Evolutionary conservation across 106 monocot species (phyloP).

Genomic region (Iris macrosiphon): DNA sequence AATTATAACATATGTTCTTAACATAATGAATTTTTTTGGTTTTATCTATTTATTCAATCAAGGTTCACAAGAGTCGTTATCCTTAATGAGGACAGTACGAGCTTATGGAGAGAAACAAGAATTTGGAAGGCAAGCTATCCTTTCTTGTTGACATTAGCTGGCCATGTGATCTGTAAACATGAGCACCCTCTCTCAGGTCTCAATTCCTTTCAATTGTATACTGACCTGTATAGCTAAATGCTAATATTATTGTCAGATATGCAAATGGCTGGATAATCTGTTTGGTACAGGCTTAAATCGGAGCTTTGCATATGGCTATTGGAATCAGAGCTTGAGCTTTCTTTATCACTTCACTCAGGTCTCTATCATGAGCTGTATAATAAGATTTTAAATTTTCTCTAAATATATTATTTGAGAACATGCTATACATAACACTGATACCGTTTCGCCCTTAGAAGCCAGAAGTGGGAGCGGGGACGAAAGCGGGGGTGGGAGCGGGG

Average conservation of each 20-base stretch:
- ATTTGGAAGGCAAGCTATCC: slow-evolving; percentile 45
- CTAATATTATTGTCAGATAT: slow-evolving; percentile 38
- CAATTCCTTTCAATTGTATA: neutral
- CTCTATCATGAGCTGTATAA: too few relatives aligned
- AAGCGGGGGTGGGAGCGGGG: too few relatives aligned
- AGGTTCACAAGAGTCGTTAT: slow-evolving; percentile 91
- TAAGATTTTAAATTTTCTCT: too few relatives aligned
- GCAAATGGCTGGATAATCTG: slow-evolving; percentile 58
- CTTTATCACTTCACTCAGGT: slow-evolving; percentile 96
- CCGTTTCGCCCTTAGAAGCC: too few relatives aligned
- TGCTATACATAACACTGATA: too few relatives aligned
- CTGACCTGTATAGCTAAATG: neutral
- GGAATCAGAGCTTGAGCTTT: slow-evolving; percentile 72
- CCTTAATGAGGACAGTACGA: slow-evolving; percentile 72
- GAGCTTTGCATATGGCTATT: slow-evolving; percentile 78
- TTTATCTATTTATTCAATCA: slow-evolving; percentile 20
- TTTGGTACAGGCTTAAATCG: slow-evolving; percentile 66
- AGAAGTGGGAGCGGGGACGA: too few relatives aligned
- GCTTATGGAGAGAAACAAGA: slow-evolving; percentile 92
- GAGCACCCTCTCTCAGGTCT: neutral
- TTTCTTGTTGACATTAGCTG: too few relatives aligned
- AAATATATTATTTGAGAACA: too few relatives aligned
- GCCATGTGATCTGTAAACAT: neutral
- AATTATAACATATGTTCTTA: too few relatives aligned
- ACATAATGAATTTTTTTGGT: neutral